These are phyloP conservation scores for Aspergillus sclerotiicarbonarius DNA, from an alignment of 495 filamentous ascomycete genomes.

Conservation along the genomic window DNA sequence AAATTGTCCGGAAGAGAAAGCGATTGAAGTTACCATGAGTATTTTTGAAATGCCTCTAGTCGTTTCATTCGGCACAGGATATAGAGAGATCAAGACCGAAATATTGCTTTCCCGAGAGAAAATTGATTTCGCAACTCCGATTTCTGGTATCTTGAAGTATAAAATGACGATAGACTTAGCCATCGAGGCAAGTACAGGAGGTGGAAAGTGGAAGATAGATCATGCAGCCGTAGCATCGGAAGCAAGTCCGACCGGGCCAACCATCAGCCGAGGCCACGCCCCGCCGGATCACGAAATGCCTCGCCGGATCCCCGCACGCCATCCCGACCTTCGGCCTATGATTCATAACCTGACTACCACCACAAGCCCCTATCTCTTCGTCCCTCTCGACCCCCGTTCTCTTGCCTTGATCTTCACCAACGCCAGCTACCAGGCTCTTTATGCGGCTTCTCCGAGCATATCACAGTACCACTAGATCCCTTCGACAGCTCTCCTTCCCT, in stretches of 20 bases:
- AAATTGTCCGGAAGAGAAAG: too few relatives aligned
- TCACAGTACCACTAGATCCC: constrained; percentile 28
- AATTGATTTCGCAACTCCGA: too few relatives aligned
- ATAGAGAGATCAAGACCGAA: too few relatives aligned
- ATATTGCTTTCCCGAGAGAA: too few relatives aligned
- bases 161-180: too few relatives aligned
- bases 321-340: neutral
- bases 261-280: constrained; percentile 18
- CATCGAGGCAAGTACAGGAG: neutral
- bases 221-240: constrained; percentile 1
- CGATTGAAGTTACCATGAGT: too few relatives aligned
- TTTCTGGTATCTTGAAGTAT: too few relatives aligned
- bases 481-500: constrained; percentile 22
- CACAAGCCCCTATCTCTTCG: neutral
- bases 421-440: constrained; percentile 12
- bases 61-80: too few relatives aligned
- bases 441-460: constrained; percentile 35
- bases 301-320: constrained; percentile 15
- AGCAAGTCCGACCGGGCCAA: constrained; percentile 17
- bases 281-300: constrained; percentile 15
- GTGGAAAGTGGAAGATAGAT: neutral
- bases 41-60: too few relatives aligned
- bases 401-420: neutral
- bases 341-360: neutral
- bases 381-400: neutral